These are phyloP conservation scores for Candida insectalens DNA, from an alignment of 805 yeast genomes.

Conservation along the genomic window DNA sequence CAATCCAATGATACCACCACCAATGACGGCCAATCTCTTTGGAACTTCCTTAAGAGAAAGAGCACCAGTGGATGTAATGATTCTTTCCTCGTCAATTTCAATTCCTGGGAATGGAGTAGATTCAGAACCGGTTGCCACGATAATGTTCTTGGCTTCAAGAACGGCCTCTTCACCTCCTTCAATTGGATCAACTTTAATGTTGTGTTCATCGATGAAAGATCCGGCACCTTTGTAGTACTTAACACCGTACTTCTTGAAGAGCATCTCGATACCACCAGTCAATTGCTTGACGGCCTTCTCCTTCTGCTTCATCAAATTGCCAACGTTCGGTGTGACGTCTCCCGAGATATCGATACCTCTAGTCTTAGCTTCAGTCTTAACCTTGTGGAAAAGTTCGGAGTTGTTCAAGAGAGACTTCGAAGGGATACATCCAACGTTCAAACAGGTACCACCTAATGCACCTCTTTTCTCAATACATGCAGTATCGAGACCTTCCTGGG, in stretches of 20 bases:
- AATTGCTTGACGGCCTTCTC: slow-evolving; percentile 81
- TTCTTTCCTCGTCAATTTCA: slow-evolving; percentile 91
- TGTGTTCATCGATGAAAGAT: slow-evolving; percentile 73
- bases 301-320: slow-evolving; percentile 81
- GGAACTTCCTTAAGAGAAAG: slow-evolving; percentile 82
- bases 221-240: slow-evolving; percentile 92
- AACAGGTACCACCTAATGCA: slow-evolving; percentile 92
- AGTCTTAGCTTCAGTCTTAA: slow-evolving; percentile 69
- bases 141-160: slow-evolving; percentile 76
- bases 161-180: slow-evolving; percentile 72
- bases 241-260: slow-evolving; percentile 93
- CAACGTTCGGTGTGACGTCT: slow-evolving; percentile 68
- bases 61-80: slow-evolving; percentile 93
- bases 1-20: slow-evolving; percentile 99
- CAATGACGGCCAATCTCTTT: slow-evolving; percentile 83
- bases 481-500: slow-evolving; percentile 88
- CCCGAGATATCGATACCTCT: slow-evolving; percentile 82
- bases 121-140: slow-evolving; percentile 98
- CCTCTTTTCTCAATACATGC: slow-evolving; percentile 99
- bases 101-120: slow-evolving; percentile 99
- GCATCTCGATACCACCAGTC: slow-evolving; percentile 89
- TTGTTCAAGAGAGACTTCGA: slow-evolving; percentile 93
- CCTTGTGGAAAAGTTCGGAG: slow-evolving; percentile 85
- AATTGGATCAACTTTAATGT: slow-evolving; percentile 70
- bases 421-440: slow-evolving; percentile 98